phyloP scores from a whole-genome alignment of 148 eudicot species.

The Silene uniflora region DNA sequence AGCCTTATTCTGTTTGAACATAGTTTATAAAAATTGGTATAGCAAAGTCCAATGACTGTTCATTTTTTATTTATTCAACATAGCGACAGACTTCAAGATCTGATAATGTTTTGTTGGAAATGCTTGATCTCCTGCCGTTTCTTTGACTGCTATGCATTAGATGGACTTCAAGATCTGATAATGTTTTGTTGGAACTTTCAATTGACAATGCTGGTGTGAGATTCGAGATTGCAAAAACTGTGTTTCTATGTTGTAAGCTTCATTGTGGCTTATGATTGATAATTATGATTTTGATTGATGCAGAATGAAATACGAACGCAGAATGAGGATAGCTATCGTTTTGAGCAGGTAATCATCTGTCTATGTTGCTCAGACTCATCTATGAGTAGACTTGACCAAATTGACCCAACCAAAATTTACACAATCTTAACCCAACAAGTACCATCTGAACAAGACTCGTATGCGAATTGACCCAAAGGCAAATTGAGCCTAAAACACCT shows the following conservation, averaged over 20 bases:
- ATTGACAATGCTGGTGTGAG: conserved; percentile 2
- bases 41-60: not conserved
- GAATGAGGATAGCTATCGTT: conserved; percentile 77
- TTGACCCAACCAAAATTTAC: not conserved
- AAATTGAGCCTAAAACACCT: not conserved
- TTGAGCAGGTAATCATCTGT: conserved; percentile 72
- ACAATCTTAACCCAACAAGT: not conserved
- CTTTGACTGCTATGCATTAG: not conserved
- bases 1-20: not conserved
- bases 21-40: not conserved
- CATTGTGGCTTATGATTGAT: not conserved
- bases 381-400: not conserved
- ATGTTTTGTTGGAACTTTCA: not conserved
- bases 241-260: not conserved
- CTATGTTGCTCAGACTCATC: not conserved
- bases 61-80: not conserved
- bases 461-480: not conserved
- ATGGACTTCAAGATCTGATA: too few relatives aligned
- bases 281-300: conserved; percentile 25
- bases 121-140: not conserved
- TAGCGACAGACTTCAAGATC: not conserved
- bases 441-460: not conserved
- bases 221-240: not conserved
- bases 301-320: conserved; percentile 93
- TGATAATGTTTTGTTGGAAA: conserved; percentile 2